A percentile compares a stretch with the other conserved stretches of the same genome.
Conservation (phyloP, 2,329 filamentous ascomycete species). For the Talaromyces sp. region DNA sequence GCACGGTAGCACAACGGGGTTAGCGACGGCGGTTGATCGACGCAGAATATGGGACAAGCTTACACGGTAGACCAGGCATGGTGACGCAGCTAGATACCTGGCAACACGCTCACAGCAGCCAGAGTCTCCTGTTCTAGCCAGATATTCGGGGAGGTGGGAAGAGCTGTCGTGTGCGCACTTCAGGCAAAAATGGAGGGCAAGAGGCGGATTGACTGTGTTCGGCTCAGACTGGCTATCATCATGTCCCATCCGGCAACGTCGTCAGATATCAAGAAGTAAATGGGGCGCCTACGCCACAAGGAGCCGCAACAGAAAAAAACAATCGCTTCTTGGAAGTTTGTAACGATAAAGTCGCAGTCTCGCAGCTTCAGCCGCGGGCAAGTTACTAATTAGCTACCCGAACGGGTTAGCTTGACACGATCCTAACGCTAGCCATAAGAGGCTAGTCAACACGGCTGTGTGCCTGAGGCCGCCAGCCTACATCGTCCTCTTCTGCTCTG, state of each 20-base stretch:
- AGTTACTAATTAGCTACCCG: background rate
- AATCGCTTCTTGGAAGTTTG: background rate
- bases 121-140: background rate
- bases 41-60: conserved; percentile 13
- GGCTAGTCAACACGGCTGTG: background rate
- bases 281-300: background rate
- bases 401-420: background rate
- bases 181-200: conserved; percentile 3
- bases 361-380: background rate
- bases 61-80: conserved; percentile 45
- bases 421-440: background rate
- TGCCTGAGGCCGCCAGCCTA: background rate
- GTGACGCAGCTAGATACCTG: conserved; percentile 13
- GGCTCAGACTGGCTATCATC: conserved; percentile 8
- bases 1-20: background rate
- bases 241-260: background rate
- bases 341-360: background rate
- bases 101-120: background rate
- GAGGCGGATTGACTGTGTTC: background rate
- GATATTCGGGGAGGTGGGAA: background rate
- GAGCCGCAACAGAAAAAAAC: background rate
- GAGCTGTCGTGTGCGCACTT: conserved; percentile 12
- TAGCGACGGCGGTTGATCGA: background rate
- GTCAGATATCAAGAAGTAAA: background rate
- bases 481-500: too few relatives aligned